Conservation (phyloP, 441 rosid species). For the Adansonia madagascariensis region DNA sequence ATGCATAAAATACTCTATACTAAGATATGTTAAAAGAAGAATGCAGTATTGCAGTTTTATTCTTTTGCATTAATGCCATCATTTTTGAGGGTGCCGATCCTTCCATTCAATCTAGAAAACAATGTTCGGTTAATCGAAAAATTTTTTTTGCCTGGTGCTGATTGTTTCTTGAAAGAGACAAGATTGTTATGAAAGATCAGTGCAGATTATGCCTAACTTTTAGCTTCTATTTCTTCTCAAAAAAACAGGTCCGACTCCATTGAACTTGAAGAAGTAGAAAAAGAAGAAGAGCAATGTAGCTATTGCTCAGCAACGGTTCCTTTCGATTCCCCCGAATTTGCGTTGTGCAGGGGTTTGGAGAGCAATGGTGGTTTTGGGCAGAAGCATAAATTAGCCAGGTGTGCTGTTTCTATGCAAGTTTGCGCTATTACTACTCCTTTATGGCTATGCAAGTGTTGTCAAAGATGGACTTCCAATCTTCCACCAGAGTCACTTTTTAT, state of each 20-base stretch:
- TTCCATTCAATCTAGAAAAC: background rate
- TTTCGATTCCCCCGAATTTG: constrained; percentile 73
- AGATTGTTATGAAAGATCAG: background rate
- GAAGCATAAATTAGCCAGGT: constrained; percentile 70
- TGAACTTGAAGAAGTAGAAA: constrained; percentile 32
- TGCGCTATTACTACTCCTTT: constrained; percentile 61
- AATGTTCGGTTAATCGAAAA: background rate
- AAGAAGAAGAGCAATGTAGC: constrained; percentile 73
- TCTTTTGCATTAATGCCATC: constrained; percentile 2
- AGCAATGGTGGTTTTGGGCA: constrained; percentile 29
- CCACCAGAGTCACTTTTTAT: constrained; percentile 57
- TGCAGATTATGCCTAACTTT: background rate
- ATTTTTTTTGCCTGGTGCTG: background rate
- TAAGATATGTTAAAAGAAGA: background rate
- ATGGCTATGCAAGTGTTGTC: constrained; percentile 92
- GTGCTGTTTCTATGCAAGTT: constrained; percentile 76
- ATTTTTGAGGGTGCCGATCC: background rate
- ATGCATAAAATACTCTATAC: background rate
- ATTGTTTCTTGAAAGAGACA: background rate
- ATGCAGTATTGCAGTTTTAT: background rate
- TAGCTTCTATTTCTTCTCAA: constrained; percentile 10
- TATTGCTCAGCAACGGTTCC: constrained; percentile 63
- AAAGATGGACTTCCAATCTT: constrained; percentile 52
- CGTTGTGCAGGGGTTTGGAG: constrained; percentile 54
- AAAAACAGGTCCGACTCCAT: constrained; percentile 37